Percentiles rank a stretch among this genome's conserved stretches.
Conservation (phyloP, 179 eudicot genomes). For the Beta lomatogona region DNA sequence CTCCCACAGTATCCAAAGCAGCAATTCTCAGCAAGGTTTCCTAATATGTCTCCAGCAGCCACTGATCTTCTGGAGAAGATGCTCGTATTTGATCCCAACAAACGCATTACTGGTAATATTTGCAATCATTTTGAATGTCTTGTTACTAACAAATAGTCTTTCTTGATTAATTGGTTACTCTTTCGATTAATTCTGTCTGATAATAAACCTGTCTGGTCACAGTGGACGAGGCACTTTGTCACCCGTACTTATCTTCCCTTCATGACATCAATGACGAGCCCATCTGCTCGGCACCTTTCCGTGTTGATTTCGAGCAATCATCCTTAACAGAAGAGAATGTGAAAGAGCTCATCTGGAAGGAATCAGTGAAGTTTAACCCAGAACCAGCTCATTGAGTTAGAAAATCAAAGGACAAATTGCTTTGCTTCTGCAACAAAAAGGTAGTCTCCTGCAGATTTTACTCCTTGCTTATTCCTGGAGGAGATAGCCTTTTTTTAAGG, state of each 20-base stretch:
- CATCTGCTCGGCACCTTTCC: constrained; percentile 49
- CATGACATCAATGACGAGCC: constrained; percentile 67
- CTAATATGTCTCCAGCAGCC: constrained; percentile 46
- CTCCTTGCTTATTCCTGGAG: constrained; percentile 21
- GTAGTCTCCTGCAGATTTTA: constrained; percentile 13
- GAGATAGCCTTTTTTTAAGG: background rate
- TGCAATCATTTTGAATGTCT: background rate
- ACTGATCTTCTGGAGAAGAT: constrained; percentile 53
- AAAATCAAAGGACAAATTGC: constrained; percentile 20
- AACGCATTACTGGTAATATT: constrained; percentile 47
- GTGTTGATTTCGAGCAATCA: constrained; percentile 59
- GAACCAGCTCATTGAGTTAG: constrained; percentile 35
- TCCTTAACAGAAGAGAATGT: constrained; percentile 52
- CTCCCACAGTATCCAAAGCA: constrained; percentile 53
- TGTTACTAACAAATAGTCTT: background rate
- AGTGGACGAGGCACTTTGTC: constrained; percentile 66
- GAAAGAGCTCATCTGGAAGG: constrained; percentile 70
- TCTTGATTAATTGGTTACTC: background rate
- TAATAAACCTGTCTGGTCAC: constrained; percentile 13
- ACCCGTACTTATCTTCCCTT: constrained; percentile 53
- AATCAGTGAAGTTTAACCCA: constrained; percentile 57
- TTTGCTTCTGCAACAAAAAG: constrained; percentile 25
- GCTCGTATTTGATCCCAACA: constrained; percentile 53
- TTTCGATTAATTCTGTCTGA: background rate
- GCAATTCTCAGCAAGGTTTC: constrained; percentile 47